phyloP scores from a whole-genome alignment of 2,329 filamentous ascomycete species.

The Pseudocercospora vitis region DNA sequence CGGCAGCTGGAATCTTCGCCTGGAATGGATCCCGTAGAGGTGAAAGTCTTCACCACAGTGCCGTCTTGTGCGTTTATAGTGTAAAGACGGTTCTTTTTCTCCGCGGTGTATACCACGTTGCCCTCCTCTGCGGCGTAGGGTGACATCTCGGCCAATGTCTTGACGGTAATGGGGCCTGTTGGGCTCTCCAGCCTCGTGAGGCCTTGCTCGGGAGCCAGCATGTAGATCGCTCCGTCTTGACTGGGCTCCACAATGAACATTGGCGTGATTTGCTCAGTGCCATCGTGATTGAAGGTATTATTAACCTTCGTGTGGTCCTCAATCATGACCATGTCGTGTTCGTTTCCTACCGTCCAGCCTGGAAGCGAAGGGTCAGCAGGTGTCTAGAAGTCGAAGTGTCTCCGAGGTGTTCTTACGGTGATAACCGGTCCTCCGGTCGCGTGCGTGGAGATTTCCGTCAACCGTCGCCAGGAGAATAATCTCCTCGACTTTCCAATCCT shows the following conservation, averaged over 20 bases:
- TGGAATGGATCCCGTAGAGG: slow-evolving; percentile 65
- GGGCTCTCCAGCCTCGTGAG: slow-evolving; percentile 57
- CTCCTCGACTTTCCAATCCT: slow-evolving; percentile 99
- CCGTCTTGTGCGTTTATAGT: slow-evolving; percentile 87
- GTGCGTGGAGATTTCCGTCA: slow-evolving; percentile 92
- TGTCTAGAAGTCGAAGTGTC: no score
- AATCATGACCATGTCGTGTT: slow-evolving; percentile 87
- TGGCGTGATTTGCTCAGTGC: slow-evolving; percentile 73
- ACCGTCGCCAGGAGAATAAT: slow-evolving; percentile 99
- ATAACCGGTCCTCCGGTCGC: slow-evolving; percentile 81
- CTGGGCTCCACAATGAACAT: slow-evolving; percentile 95
- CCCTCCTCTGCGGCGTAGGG: slow-evolving; percentile 74
- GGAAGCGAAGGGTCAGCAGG: no score
- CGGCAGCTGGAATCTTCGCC: slow-evolving; percentile 74
- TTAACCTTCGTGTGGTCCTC: slow-evolving; percentile 72
- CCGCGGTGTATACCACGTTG: slow-evolving; percentile 82
- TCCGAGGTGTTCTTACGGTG: no score
- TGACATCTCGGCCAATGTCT: slow-evolving; percentile 75
- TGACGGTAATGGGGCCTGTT: slow-evolving; percentile 66
- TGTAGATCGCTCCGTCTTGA: slow-evolving; percentile 80
- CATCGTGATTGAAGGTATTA: slow-evolving; percentile 60
- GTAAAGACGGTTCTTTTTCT: slow-evolving; percentile 86
- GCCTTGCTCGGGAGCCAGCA: slow-evolving; percentile 70
- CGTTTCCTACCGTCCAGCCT: slow-evolving; percentile 83
- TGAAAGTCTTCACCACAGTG: slow-evolving; percentile 78